Conservation (phyloP, 192 early-diverging fungal genomes). For the Coemansia sp. region DNA sequence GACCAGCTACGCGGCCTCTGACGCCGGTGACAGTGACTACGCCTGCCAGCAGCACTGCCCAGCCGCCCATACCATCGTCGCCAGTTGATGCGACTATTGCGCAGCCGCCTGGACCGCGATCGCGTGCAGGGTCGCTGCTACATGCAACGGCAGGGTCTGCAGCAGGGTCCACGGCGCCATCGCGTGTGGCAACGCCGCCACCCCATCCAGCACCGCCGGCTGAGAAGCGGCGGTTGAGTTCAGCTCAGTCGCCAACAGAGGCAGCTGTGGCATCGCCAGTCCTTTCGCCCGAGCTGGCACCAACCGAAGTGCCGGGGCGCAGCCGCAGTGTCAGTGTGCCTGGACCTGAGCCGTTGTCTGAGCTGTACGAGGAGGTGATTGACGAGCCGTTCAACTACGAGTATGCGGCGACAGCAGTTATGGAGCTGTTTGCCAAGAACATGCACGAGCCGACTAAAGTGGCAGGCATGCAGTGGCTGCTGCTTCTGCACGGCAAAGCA, state of each 20-base stretch:
- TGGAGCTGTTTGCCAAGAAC: slow-evolving; percentile 65
- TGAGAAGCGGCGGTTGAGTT: not conserved
- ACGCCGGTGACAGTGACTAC: slow-evolving; percentile 22
- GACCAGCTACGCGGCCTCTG: slow-evolving; percentile 13
- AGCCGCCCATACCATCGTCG: not conserved
- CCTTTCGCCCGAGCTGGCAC: not conserved
- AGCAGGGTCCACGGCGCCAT: slow-evolving; percentile 33
- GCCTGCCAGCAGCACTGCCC: not conserved
- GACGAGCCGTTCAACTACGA: slow-evolving; percentile 83
- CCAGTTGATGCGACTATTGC: not conserved
- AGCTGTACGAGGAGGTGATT: slow-evolving; percentile 7
- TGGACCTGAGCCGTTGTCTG: not conserved
- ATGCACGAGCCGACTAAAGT: slow-evolving; percentile 92
- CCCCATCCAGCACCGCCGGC: not conserved
- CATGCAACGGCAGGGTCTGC: slow-evolving; percentile 17
- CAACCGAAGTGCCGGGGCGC: not conserved
- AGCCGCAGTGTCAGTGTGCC: not conserved
- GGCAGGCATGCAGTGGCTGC: slow-evolving; percentile 91
- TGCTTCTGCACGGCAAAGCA: slow-evolving; percentile 94
- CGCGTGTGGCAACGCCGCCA: slow-evolving; percentile 21
- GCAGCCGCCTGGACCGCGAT: slow-evolving; percentile 5
- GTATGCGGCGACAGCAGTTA: slow-evolving; percentile 75
- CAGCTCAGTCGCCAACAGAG: slow-evolving; percentile 3
- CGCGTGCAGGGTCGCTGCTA: slow-evolving; percentile 31
- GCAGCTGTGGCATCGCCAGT: not conserved